phyloP scores from a whole-genome alignment of 495 filamentous ascomycete genomes.

The Aspergillus kassunensis region DNA sequence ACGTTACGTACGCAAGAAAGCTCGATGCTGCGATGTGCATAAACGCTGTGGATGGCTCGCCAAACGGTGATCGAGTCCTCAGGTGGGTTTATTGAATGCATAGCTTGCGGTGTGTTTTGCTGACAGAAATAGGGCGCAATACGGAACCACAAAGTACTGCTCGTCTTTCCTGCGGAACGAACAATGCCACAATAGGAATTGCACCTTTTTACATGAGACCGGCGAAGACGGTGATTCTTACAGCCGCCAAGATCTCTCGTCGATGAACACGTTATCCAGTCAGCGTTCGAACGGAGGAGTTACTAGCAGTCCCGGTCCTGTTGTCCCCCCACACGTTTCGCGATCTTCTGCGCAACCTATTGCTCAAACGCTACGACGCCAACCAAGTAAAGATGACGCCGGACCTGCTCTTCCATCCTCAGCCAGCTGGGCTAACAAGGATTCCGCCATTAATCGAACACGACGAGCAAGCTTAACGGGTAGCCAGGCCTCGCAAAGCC shows the following conservation, averaged over 20 bases:
- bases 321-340: conserved; percentile 20
- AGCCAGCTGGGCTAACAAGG: conserved; percentile 87
- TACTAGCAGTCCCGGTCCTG: conserved; percentile 22
- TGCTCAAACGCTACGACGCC: conserved; percentile 67
- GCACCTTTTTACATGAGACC: conserved; percentile 96
- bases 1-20: conserved; percentile 90
- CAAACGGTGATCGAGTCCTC: conserved; percentile 81
- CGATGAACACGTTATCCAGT: conserved; percentile 83
- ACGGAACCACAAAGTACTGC: conserved; percentile 98
- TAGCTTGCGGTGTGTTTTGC: background rate
- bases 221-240: conserved; percentile 97
- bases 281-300: conserved; percentile 55
- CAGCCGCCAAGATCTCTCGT: conserved; percentile 89
- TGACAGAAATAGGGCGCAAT: conserved; percentile 67
- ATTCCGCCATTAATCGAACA: conserved; percentile 61
- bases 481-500: conserved; percentile 76
- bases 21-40: conserved; percentile 88
- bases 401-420: conserved; percentile 85
- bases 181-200: conserved; percentile 86
- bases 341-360: conserved; percentile 42
- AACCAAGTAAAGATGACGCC: conserved; percentile 72
- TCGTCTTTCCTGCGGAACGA: conserved; percentile 94
- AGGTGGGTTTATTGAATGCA: conserved; percentile 36
- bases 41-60: conserved; percentile 81
- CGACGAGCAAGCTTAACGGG: conserved; percentile 70